phyloP scores from a whole-genome alignment of 768 basidiomycete genomes.

The Rhizopogon salebrosus region DNA sequence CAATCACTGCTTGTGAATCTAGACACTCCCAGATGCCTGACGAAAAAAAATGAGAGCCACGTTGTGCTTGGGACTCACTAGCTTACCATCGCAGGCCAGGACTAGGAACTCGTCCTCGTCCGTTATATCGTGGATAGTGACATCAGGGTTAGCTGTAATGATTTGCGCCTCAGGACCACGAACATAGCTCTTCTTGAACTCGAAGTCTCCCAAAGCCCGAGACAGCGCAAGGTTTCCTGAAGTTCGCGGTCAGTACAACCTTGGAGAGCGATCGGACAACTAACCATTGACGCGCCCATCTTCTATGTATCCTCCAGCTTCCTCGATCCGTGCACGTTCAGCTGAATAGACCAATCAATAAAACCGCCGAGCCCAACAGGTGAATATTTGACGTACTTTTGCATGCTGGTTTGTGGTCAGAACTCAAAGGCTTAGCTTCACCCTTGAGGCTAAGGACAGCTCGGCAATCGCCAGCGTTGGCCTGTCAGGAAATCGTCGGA shows the following conservation, averaged over 20 bases:
- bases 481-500: constrained; percentile 43
- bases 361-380: not conserved
- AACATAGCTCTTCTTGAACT: constrained; percentile 91
- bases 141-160: constrained; percentile 92
- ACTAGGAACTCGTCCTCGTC: constrained; percentile 95
- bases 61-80: not conserved
- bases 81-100: constrained; percentile 92
- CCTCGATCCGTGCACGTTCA: constrained; percentile 81
- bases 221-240: constrained; percentile 93
- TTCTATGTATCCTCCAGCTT: constrained; percentile 94
- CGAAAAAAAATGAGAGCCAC: constrained; percentile 4
- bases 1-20: constrained; percentile 86
- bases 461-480: constrained; percentile 96
- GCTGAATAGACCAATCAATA: constrained; percentile 33
- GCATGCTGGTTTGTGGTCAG: constrained; percentile 94
- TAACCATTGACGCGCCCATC: constrained; percentile 94
- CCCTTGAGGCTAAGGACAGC: constrained; percentile 84
- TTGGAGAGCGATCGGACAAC: constrained; percentile 9
- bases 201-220: constrained; percentile 94
- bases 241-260: not conserved
- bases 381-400: constrained; percentile 47
- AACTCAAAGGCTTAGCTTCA: constrained; percentile 81
- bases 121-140: constrained; percentile 74
- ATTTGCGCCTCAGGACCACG: constrained; percentile 85
- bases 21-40: constrained; percentile 99